Evolutionary conservation across 2,329 filamentous ascomycete genomes (phyloP), one percentile per base, ranked within the genome.

Genomic region (Aspergillaceae sp.): DNA sequence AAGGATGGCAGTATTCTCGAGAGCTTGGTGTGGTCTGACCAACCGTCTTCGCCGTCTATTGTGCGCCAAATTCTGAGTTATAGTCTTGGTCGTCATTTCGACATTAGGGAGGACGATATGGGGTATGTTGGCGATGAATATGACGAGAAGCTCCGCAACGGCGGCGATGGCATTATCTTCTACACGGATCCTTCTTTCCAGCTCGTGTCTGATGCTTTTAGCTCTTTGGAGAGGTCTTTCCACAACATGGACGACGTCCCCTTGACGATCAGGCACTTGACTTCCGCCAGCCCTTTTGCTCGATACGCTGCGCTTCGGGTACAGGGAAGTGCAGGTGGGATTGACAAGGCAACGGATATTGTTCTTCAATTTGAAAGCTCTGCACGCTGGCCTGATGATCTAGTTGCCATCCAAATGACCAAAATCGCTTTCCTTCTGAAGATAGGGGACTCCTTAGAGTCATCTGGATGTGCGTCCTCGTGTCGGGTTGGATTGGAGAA

Each of bases 1-100:
- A 94, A 90, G 58, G 89, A 97, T 59, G 92, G 92, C 26, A 91
- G 84, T 56, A 96, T 98, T 54, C 76, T 89, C 6, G 94, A 98
- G 66, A 95, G 87, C 59, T 73, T 97, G 29, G 83, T 94, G 19
- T 98, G 92, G 92, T 75, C 75, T 2, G 78, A 82, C 53, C 75
- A 78, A 45, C 72, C 77, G 1, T 72, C 80, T 1, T 72, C 75
- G 2, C 65, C 70, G 30, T 79, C 83, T 5, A 80, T 95, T 19
- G 79, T 88, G 44, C 79, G 88, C 58, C 88, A 95, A 54, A 92
- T 97, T 48, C 71, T 89, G 41, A 73, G 76, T 3, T 86, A 90
- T 60, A 74, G 87, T 11, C 69, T 94, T 8, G 72, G 75, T 32
- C 75, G 79, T 4, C 89, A 94, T 66, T 72, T 95, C 44, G 76